Conservation (phyloP, 2,329 filamentous ascomycete species). For the Penicillium sp. region DNA sequence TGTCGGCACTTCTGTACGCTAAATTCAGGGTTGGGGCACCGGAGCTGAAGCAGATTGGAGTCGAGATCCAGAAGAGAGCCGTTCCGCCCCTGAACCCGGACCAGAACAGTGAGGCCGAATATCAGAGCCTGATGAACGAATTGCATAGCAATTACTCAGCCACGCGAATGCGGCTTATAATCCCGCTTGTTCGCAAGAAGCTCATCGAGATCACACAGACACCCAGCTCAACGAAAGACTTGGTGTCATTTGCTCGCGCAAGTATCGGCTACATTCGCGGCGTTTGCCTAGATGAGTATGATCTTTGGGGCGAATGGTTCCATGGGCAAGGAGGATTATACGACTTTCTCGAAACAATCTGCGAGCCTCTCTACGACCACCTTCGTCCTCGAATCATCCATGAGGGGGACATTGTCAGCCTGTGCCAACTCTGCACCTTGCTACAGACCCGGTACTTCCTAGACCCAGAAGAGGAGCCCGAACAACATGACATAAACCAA, state of each 20-base stretch:
- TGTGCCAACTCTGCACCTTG: conserved; percentile 66
- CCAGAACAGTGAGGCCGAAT: conserved; percentile 60
- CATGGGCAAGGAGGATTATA: conserved; percentile 62
- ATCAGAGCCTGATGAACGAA: conserved; percentile 65
- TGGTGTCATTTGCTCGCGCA: conserved; percentile 64
- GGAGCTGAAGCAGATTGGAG: conserved; percentile 64
- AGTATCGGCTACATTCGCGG: conserved; percentile 66
- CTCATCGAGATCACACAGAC: conserved; percentile 55
- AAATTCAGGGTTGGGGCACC: conserved; percentile 68
- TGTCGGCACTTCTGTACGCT: conserved; percentile 69
- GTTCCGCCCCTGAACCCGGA: conserved; percentile 60
- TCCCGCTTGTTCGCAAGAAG: conserved; percentile 64
- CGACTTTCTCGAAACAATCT: conserved; percentile 66
- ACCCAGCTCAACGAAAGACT: conserved; percentile 60
- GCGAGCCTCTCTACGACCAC: conserved; percentile 67
- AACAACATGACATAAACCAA: conserved; percentile 51
- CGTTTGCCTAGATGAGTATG: conserved; percentile 66
- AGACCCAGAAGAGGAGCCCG: conserved; percentile 55
- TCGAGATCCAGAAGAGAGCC: conserved; percentile 67
- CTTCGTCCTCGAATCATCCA: conserved; percentile 65
- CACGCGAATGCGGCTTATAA: conserved; percentile 57
- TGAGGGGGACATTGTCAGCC: conserved; percentile 64
- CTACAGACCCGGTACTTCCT: conserved; percentile 66
- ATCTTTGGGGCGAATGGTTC: conserved; percentile 67
- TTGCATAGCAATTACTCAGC: conserved; percentile 64